phyloP scores from a whole-genome alignment of 2,329 filamentous ascomycete genomes.

The Calonectria ilicicola region DNA sequence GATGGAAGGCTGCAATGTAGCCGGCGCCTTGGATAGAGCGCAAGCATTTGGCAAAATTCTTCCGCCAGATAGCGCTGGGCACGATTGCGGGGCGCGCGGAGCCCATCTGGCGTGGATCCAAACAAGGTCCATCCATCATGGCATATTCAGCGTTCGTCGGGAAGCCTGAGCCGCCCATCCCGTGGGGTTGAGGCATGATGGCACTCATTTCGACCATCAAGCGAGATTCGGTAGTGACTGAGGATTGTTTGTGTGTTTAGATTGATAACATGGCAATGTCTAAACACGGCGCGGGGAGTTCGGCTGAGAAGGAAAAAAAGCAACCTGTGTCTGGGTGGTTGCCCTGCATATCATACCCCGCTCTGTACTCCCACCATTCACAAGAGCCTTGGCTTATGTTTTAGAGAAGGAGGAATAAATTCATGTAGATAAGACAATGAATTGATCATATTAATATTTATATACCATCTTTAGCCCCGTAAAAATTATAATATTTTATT shows the following conservation, averaged over 20 bases:
- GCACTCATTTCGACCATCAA: not conserved
- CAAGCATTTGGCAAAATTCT: not conserved
- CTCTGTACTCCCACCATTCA: not conserved
- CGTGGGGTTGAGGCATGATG: too few species aligned
- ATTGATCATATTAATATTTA: too few species aligned
- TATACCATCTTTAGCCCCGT: too few species aligned
- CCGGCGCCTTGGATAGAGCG: slow-evolving; percentile 17
- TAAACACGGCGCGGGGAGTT: not conserved
- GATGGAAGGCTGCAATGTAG: slow-evolving; percentile 12
- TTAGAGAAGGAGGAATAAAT: too few species aligned
- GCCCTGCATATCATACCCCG: not conserved
- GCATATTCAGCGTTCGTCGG: not conserved
- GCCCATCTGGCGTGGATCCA: not conserved
- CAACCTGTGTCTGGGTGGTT: not conserved
- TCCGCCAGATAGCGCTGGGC: not conserved
- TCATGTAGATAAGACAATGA: too few species aligned
- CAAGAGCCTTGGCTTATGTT: too few species aligned
- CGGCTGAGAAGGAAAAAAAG: not conserved
- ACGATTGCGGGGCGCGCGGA: not conserved
- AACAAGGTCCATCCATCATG: too few species aligned
- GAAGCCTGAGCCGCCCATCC: not conserved
- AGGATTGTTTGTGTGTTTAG: not conserved
- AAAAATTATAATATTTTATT: too few species aligned
- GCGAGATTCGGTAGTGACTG: not conserved
- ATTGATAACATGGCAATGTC: not conserved